Evolutionary conservation across 2,329 filamentous ascomycete species (phyloP).

Genomic region (Penicillium sp.): DNA sequence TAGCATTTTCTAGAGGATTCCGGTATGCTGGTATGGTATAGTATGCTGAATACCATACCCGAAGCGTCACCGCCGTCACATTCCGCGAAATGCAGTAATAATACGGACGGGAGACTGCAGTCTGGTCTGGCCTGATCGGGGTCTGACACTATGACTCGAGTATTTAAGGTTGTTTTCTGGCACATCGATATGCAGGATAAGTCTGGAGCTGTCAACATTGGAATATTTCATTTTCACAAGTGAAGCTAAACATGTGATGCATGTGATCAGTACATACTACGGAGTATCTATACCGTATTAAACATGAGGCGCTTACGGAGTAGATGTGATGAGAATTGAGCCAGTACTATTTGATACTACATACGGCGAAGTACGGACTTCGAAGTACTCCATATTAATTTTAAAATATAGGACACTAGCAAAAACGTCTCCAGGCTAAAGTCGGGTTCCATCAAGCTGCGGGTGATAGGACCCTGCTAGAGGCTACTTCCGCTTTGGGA

Average conservation of each 20-base stretch:
- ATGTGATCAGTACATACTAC: neutral
- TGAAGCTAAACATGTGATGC: constrained; percentile 3
- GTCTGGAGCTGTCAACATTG: neutral
- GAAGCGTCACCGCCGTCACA: constrained; percentile 12
- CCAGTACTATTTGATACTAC: neutral
- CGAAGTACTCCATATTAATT: neutral
- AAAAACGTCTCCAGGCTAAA: neutral
- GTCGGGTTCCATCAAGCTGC: neutral
- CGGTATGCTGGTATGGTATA: constrained; percentile 8
- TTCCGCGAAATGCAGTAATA: constrained; percentile 13
- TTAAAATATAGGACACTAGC: no score
- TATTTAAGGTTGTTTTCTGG: constrained; percentile 9
- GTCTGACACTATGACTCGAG: neutral
- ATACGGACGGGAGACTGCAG: neutral
- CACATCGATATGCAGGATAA: neutral
- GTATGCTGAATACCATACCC: constrained; percentile 25
- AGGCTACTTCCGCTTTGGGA: neutral
- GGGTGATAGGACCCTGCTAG: neutral
- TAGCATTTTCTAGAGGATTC: constrained; percentile 5
- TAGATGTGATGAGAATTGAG: neutral
- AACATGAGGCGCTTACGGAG: no score
- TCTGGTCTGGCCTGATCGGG: neutral
- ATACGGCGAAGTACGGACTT: no score
- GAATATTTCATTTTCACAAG: neutral
- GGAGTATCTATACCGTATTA: neutral